These are phyloP conservation scores for Cladosporium sp. DNA, from an alignment of 2,329 filamentous ascomycete genomes.

Conservation along the genomic window DNA sequence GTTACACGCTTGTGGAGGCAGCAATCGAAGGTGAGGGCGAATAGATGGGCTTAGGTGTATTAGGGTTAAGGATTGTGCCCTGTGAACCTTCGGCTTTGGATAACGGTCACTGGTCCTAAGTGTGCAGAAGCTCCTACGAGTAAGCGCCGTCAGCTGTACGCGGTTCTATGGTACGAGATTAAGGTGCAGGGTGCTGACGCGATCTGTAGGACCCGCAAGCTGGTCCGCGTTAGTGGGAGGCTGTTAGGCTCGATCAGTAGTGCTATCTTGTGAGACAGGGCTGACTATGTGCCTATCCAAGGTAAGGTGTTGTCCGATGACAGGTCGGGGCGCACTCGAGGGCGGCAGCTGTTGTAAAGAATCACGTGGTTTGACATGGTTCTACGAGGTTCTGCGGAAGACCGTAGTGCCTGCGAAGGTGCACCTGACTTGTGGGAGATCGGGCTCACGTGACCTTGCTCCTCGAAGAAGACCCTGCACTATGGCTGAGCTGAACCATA, in stretches of 20 bases:
- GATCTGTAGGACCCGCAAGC: not conserved
- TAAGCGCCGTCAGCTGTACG: not conserved
- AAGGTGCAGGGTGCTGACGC: not conserved
- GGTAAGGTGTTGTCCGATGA: no score
- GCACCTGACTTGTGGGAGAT: no score
- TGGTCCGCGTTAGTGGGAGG: not conserved
- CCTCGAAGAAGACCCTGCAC: no score
- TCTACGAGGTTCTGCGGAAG: no score
- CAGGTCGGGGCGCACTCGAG: no score
- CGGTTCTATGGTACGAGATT: not conserved
- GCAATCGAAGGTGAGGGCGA: not conserved
- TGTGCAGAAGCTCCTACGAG: not conserved
- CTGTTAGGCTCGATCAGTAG: not conserved
- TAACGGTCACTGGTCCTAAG: not conserved
- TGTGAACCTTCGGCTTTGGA: not conserved
- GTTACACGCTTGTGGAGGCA: not conserved
- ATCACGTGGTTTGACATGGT: no score
- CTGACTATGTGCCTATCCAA: no score
- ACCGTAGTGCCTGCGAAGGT: no score
- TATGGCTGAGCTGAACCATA: no score
- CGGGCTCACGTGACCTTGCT: no score
- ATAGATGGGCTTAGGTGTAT: not conserved
- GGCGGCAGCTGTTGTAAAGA: no score
- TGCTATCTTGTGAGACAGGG: not conserved
- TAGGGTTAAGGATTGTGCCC: not conserved